These are phyloP conservation scores for Nothophaeocryptopus gaeumannii DNA, from an alignment of 2,329 filamentous ascomycete genomes.

Conservation along the genomic window DNA sequence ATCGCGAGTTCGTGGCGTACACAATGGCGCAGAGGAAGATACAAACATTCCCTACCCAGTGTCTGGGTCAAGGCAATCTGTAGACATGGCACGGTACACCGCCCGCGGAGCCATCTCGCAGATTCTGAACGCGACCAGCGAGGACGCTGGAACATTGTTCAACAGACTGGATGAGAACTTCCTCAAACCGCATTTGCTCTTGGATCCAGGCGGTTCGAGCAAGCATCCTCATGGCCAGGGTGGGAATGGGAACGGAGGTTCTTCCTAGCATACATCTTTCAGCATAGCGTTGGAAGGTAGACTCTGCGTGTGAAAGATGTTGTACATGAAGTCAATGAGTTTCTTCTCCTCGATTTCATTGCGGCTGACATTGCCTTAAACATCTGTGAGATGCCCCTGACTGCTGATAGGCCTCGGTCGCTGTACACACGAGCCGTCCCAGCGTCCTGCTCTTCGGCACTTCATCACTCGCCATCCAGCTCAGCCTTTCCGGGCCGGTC, in stretches of 20 bases:
- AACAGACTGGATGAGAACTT: constrained; percentile 92
- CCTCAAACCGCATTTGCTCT: constrained; percentile 84
- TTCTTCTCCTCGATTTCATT: no score
- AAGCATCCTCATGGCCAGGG: constrained; percentile 7
- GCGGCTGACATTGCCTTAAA: no score
- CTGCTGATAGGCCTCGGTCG: no score
- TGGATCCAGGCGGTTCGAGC: constrained; percentile 58
- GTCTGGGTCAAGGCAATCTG: constrained; percentile 36
- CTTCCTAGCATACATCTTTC: background rate
- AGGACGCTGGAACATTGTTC: constrained; percentile 88
- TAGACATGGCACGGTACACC: constrained; percentile 46
- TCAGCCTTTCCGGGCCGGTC: no score
- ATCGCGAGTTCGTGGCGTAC: constrained; percentile 22
- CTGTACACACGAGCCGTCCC: no score
- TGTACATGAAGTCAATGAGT: no score
- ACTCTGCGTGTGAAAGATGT: no score
- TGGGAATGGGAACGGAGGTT: background rate
- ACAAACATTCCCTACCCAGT: constrained; percentile 39
- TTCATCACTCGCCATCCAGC: no score
- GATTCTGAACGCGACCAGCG: constrained; percentile 70
- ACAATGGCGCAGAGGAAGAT: constrained; percentile 30
- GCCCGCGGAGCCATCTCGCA: constrained; percentile 75
- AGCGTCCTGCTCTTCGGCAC: no score
- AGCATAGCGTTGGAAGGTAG: background rate
- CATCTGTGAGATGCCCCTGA: no score